Evolutionary conservation across 176 grass and related monocot genomes (phyloP).

Genomic region (Saccharum officinarum): DNA sequence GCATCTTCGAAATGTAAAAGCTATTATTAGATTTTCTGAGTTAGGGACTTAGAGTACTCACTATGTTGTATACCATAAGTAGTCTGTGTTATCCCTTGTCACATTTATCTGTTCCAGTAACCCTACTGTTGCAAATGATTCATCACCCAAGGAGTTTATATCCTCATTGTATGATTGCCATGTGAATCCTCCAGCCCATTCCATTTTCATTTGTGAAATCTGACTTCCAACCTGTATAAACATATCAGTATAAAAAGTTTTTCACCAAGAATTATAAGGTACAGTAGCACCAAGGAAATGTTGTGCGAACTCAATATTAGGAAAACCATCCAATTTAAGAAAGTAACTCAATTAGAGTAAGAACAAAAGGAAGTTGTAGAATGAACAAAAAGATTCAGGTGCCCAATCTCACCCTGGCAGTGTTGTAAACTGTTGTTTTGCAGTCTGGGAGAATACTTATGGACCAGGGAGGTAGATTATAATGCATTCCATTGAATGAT

Average conservation of each 20-base stretch:
- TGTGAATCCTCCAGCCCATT: constrained; percentile 70
- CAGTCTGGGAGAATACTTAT: constrained; percentile 96
- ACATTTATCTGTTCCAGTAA: constrained; percentile 95
- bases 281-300: not conserved
- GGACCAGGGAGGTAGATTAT: constrained; percentile 93
- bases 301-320: constrained; percentile 20
- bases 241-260: not conserved
- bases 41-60: constrained; percentile 46
- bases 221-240: constrained; percentile 75
- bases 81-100: constrained; percentile 93
- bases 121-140: constrained; percentile 66
- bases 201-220: constrained; percentile 86
- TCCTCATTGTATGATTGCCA: constrained; percentile 90
- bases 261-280: not conserved
- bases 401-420: constrained; percentile 69
- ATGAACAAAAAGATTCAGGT: constrained; percentile 11
- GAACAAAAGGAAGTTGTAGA: not conserved
- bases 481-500: constrained; percentile 83
- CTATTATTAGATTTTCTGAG: not conserved
- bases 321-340: constrained; percentile 1
- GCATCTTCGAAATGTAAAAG: constrained; percentile 9
- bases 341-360: constrained; percentile 5
- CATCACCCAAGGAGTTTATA: constrained; percentile 63
- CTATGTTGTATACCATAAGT: constrained; percentile 96
- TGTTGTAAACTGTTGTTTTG: constrained; percentile 93